Evolutionary conservation across 2,329 filamentous ascomycete species (phyloP), one percentile per base, ranked within the genome.

Genomic region (Cercospora sp.): DNA sequence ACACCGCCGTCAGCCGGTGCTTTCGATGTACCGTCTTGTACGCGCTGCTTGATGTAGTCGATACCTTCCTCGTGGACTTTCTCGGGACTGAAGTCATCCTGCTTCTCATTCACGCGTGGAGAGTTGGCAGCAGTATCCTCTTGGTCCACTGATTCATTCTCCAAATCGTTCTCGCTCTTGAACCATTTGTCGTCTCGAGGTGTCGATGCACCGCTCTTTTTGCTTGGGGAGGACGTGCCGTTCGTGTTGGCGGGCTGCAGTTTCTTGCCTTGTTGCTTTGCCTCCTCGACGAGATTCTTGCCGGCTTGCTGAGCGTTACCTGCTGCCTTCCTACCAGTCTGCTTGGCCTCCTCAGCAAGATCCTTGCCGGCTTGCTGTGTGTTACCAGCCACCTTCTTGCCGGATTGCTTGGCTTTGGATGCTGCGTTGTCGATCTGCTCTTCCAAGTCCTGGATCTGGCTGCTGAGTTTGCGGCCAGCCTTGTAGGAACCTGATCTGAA

Each of bases 401-500:
- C 51, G 10, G 62, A 36, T 58, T 64, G 66, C 45, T 67, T 60
- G 45, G 57, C 66, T 36, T 67, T 57, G 61, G 62, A 51, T 30
- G 55, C 62, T 20, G 57, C 62, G n/a, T 64, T 64, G 7, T 64
- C 48, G 33, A 64, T 64, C 26, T 39, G 62, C 28, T 58, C 60
- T 65, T 76, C 75, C 59, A 74, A 74, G 33, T 67, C 69, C 33
- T 72, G 66, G n/a, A 75, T 72, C 20, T 72, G 69, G 48, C 74
- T 71, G 65, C 69, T 73, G 36, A 75, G 73, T 39, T 71, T 67
- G 30, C 74, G 68, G 8, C 67, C 72, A 16, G 71, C 64, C 58
- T 70, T 72, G 59, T 72, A 74, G 23, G 73, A 75, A 28, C 74
- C 74, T n/a, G 77, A 70, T 55, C 75, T 76, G 58, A 78, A 69